phyloP scores from a whole-genome alignment of 2,329 filamentous ascomycete genomes.

The Pseudocercospora macadamiae region DNA sequence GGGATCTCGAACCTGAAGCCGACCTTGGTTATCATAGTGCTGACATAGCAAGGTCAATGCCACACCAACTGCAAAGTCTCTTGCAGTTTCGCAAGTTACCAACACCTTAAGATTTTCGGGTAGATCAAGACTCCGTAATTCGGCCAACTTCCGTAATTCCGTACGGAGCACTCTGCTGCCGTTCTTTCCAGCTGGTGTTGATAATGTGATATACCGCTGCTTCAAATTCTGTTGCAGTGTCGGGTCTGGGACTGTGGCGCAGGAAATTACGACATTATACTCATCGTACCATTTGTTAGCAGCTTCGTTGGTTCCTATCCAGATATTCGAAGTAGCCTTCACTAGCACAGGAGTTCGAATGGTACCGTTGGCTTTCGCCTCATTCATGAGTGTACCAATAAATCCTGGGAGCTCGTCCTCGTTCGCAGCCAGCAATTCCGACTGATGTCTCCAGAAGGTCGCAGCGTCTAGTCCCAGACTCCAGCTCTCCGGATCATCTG shows the following conservation, averaged over 20 bases:
- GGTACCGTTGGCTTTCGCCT: slow-evolving; percentile 14
- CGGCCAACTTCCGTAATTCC: slow-evolving; percentile 63
- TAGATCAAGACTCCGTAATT: slow-evolving; percentile 5
- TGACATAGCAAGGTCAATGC: slow-evolving; percentile 76
- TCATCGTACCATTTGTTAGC: slow-evolving; percentile 41
- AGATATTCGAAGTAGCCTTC: slow-evolving; percentile 45
- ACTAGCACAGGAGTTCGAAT: slow-evolving; percentile 42
- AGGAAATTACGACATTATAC: slow-evolving; percentile 48
- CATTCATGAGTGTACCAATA: slow-evolving; percentile 50
- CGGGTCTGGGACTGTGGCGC: slow-evolving; percentile 46
- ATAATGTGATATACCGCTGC: slow-evolving; percentile 58
- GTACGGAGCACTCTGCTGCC: slow-evolving; percentile 82
- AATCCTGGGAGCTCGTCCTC: slow-evolving; percentile 66
- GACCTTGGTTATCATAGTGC: slow-evolving; percentile 68
- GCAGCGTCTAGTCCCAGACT: slow-evolving; percentile 74
- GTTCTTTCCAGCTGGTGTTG: slow-evolving; percentile 71
- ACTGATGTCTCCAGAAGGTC: slow-evolving; percentile 76
- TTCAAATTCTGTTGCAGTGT: slow-evolving; percentile 40
- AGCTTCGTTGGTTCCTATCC: slow-evolving; percentile 45
- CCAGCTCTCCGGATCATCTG: slow-evolving; percentile 95
- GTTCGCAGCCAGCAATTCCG: slow-evolving; percentile 61
- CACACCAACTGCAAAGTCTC: slow-evolving; percentile 77
- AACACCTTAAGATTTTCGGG: slow-evolving; percentile 44
- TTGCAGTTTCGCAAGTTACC: slow-evolving; percentile 75
- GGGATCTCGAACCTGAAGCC: slow-evolving; percentile 1